A percentile compares a stretch with the other conserved stretches of the same genome.
Conservation (phyloP, 108 stramenopile genomes). For the Mediolabrus comicus region DNA sequence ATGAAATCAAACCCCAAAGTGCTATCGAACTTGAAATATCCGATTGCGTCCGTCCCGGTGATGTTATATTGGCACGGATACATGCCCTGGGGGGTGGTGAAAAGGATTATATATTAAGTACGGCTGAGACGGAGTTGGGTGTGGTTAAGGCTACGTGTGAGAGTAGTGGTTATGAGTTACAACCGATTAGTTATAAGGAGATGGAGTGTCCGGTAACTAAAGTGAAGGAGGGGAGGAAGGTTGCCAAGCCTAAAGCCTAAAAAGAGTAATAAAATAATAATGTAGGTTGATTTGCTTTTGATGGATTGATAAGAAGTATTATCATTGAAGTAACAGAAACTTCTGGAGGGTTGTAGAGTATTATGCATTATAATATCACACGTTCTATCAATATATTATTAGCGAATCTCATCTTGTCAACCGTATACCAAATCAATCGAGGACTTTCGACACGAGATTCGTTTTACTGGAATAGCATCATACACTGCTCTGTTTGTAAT, state of each 20-base stretch:
- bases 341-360: background rate
- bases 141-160: conserved; percentile 73
- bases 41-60: conserved; percentile 80
- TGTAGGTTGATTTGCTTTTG: background rate
- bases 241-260: conserved; percentile 81
- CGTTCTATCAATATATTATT: background rate
- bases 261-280: no score
- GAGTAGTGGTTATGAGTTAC: conserved; percentile 64
- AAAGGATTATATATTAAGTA: conserved; percentile 78
- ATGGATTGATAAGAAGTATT: no score
- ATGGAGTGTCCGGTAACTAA: conserved; percentile 86
- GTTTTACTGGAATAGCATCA: conserved; percentile 51
- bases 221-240: conserved; percentile 80
- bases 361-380: background rate
- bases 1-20: conserved; percentile 71
- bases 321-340: no score
- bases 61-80: conserved; percentile 78
- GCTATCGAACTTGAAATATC: conserved; percentile 64
- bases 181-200: conserved; percentile 89
- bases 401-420: no score
- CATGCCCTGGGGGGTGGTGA: conserved; percentile 79
- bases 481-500: conserved; percentile 63
- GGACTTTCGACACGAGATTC: conserved; percentile 43
- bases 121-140: conserved; percentile 89
- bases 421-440: conserved; percentile 56